Evolutionary conservation across 257 asterid species (phyloP).

Genomic region (Mentha longifolia): DNA sequence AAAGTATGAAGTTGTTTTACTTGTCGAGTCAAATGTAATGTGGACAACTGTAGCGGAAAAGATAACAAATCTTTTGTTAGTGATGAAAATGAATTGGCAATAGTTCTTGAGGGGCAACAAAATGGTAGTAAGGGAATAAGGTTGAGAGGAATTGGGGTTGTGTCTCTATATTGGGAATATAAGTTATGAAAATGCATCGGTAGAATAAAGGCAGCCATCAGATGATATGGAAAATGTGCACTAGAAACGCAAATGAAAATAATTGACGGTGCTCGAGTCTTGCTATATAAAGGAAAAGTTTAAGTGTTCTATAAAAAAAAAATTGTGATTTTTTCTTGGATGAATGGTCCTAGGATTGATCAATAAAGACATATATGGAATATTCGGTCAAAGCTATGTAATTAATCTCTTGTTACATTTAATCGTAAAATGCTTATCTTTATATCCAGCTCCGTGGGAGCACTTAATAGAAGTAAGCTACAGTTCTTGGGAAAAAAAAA

Average conservation of each 20-base stretch:
- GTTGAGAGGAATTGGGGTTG: neutral
- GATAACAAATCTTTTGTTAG: neutral
- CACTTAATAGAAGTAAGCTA: neutral
- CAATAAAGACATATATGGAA: neutral
- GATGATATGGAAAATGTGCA: neutral
- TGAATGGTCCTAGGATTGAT: neutral
- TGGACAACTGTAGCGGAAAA: neutral
- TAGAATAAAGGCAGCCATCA: neutral
- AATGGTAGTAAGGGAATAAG: too few species aligned
- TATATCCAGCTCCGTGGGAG: neutral
- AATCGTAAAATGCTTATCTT: conserved; percentile 10
- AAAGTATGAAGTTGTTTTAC: neutral
- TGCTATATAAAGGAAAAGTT: neutral
- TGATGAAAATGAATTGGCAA: conserved; percentile 7
- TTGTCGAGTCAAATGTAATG: neutral
- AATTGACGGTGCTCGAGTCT: neutral
- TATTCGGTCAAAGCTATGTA: neutral
- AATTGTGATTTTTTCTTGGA: neutral
- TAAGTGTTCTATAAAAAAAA: neutral
- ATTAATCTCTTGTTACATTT: neutral
- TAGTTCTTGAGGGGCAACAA: neutral
- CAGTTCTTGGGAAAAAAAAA: neutral
- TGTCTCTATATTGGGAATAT: neutral
- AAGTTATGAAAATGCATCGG: neutral
- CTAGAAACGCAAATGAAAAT: neutral